A percentile compares a stretch with the other conserved stretches of the same genome.
These are phyloP conservation scores for Lactifluus volemus DNA, from an alignment of 768 basidiomycete genomes.

Conservation along the genomic window DNA sequence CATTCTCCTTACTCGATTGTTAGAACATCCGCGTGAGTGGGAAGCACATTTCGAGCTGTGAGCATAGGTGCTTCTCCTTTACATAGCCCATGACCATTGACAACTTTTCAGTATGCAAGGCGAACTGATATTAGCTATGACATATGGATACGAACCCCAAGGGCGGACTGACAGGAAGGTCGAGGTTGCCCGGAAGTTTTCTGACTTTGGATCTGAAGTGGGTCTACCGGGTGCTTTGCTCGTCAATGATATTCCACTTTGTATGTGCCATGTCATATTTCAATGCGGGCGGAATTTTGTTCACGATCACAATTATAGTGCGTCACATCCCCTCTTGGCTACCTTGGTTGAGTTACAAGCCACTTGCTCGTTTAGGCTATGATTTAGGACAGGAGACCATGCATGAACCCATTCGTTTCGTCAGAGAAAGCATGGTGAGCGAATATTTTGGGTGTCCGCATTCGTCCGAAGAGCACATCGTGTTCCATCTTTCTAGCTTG, in stretches of 20 bases:
- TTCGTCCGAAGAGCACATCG: background rate
- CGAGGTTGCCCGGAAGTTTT: background rate
- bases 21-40: background rate
- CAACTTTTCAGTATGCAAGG: background rate
- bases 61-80: background rate
- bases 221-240: slow-evolving; percentile 3
- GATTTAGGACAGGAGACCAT: background rate
- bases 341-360: slow-evolving; percentile 2
- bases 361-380: background rate
- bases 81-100: background rate
- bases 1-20: background rate
- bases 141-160: background rate
- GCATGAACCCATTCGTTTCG: slow-evolving; percentile 3
- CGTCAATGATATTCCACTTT: slow-evolving; percentile 10
- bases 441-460: background rate
- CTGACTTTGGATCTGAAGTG: background rate
- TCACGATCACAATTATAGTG: background rate
- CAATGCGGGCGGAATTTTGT: background rate
- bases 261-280: background rate
- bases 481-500: background rate
- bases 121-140: background rate
- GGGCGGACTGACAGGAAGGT: background rate
- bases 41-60: background rate
- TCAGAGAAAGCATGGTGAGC: slow-evolving; percentile 6
- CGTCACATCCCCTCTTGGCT: slow-evolving; percentile 6